A percentile compares a stretch with the other conserved stretches of the same genome.
These are phyloP conservation scores for Suillus placidus DNA, from an alignment of 768 basidiomycete species.

Conservation along the genomic window DNA sequence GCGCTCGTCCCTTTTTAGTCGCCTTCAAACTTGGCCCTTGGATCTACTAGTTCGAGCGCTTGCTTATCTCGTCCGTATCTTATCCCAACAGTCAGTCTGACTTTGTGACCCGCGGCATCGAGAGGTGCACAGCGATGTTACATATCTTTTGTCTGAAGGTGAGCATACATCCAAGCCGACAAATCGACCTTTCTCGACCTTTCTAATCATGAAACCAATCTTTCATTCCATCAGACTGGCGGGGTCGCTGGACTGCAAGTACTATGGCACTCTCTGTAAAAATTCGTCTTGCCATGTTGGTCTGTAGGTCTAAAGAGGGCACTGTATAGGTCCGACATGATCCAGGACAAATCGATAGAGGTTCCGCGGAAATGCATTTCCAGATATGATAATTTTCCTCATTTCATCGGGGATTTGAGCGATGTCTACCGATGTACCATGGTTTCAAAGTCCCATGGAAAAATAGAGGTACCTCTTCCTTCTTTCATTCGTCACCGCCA, in stretches of 20 bases:
- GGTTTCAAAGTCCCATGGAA: slow-evolving; percentile 3
- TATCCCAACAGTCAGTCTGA: neutral
- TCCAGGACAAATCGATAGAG: neutral
- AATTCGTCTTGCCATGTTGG: neutral
- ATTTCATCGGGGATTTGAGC: neutral
- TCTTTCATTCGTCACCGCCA: neutral
- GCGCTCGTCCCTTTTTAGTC: neutral
- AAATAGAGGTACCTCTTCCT: slow-evolving; percentile 2
- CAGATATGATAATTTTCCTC: neutral
- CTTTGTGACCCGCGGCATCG: neutral
- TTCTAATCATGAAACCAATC: neutral
- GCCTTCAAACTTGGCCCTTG: neutral
- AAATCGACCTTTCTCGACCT: neutral
- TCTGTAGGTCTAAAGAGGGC: neutral
- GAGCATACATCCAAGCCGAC: neutral
- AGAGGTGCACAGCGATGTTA: neutral
- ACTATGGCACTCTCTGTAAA: slow-evolving; percentile 4
- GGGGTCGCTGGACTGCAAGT: neutral
- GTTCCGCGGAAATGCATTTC: neutral
- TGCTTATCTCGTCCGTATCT: neutral
- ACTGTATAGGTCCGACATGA: neutral
- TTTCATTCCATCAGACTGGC: neutral
- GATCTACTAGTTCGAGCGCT: neutral
- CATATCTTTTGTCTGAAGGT: slow-evolving; percentile 3
- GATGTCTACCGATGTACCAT: slow-evolving; percentile 8